Base-by-base conservation (phyloP, 75 land plant genomes). In the Picea sitchensis region DNA sequence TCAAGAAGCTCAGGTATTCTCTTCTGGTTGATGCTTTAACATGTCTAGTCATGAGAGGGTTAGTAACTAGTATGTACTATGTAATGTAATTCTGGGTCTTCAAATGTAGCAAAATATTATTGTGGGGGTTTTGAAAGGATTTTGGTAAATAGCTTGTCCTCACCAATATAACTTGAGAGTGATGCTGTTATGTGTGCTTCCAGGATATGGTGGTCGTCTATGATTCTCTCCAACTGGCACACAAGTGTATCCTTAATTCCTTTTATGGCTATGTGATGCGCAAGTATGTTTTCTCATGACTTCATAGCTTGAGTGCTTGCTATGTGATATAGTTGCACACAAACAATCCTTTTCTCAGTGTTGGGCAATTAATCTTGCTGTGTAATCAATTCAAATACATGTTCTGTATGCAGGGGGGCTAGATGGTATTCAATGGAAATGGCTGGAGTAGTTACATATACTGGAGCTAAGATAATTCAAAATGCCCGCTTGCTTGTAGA, bases 401-500 rank as follows among this genome's bases (percentile, higher is more conserved):
- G 73, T 61, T 75, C 73, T 79, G 65, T 31, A 44, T 78, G 36
- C 76, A 98, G 99, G 84, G 99, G 99, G 73, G 99, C 99, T 47
- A 87, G 99, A 82, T 98, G 99, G 99, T 98, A 93, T 77, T 98
- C 99, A 21, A 98, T 98, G 99, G 98, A 98, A 87, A 98, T 98
- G 99, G 99, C 99, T 67, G 99, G 99, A 58, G 98, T 95, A 13
- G 99, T 98, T 41, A 98, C 99, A 5, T 98, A 98, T 71, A 98
- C 99, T 75, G 99, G 99, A 18, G 99, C 99, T 31, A 98, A 98
- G 84, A 98, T 98, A 4, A 98, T 98, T 36, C 99, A 98, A 73
- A 98, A 95, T 92, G 99, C 99, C 79, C 94, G 94, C 14, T 78
- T 95, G 44, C 83, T 98, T 41, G 89, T 98, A 62, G 96, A 98